phyloP scores from a whole-genome alignment of 73 alveolate species.

The Paramecium bursaria region DNA sequence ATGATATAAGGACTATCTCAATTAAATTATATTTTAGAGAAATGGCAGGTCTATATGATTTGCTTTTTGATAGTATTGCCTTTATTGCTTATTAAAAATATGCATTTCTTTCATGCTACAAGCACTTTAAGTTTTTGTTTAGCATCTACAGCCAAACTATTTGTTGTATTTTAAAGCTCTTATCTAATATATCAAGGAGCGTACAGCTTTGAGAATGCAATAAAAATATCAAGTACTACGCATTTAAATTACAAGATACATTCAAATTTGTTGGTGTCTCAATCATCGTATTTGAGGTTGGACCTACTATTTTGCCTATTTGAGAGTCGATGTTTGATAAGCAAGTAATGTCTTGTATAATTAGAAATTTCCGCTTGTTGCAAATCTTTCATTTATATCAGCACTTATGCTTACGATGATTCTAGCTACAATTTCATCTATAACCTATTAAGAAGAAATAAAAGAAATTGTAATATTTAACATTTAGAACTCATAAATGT shows the following conservation, averaged over 20 bases:
- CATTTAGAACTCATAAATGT: conserved; percentile 2
- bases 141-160: background rate
- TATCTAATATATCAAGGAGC: background rate
- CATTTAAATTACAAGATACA: no score
- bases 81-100: no score
- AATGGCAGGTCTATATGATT: no score
- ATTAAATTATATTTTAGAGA: no score
- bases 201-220: background rate
- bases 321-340: conserved; percentile 28
- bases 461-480: conserved; percentile 9
- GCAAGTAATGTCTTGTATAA: no score
- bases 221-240: background rate
- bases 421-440: background rate
- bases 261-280: conserved; percentile 45
- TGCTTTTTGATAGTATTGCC: no score
- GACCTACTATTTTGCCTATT: conserved; percentile 1
- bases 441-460: background rate
- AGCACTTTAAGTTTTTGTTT: no score
- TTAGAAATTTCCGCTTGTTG: conserved; percentile 20
- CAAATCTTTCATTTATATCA: background rate
- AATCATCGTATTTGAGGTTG: conserved; percentile 7
- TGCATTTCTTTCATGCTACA: no score
- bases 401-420: conserved; percentile 27
- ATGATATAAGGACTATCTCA: no score
- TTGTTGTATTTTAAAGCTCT: background rate